Percentiles rank a stretch among this genome's conserved stretches.
phyloP scores from a whole-genome alignment of 441 rosid genomes.

The Erodium trifolium region DNA sequence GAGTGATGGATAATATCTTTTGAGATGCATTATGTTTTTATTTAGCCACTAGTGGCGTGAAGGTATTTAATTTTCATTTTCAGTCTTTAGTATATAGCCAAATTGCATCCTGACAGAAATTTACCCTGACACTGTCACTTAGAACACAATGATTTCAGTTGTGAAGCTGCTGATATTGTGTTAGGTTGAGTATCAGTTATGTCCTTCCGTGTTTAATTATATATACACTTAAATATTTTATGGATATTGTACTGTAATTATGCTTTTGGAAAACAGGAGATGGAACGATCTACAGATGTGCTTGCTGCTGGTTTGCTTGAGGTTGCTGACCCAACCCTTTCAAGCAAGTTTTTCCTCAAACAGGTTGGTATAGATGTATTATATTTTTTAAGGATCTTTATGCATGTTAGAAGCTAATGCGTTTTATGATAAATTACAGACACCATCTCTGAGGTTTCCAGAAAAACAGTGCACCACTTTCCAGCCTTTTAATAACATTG shows the following conservation, averaged over 20 bases:
- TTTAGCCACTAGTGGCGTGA: not conserved
- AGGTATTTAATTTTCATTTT: not conserved
- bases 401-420: not conserved
- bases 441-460: not conserved
- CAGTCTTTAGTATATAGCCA: slow-evolving; percentile 1
- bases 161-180: slow-evolving; percentile 1
- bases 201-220: not conserved
- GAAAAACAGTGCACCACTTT: not conserved
- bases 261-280: slow-evolving; percentile 48
- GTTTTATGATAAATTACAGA: not conserved
- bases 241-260: not conserved
- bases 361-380: slow-evolving; percentile 49
- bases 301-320: slow-evolving; percentile 97
- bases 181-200: not conserved
- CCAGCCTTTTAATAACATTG: not conserved
- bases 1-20: not conserved
- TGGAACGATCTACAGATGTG: slow-evolving; percentile 95
- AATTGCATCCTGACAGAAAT: not conserved
- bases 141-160: not conserved
- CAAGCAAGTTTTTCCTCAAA: slow-evolving; percentile 73
- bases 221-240: not conserved
- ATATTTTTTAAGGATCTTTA: not conserved
- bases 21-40: not conserved
- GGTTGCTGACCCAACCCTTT: slow-evolving; percentile 89
- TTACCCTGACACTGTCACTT: not conserved